Conservation (phyloP, 164 flowering plant species). For the Magnolia kwangsiensis region DNA sequence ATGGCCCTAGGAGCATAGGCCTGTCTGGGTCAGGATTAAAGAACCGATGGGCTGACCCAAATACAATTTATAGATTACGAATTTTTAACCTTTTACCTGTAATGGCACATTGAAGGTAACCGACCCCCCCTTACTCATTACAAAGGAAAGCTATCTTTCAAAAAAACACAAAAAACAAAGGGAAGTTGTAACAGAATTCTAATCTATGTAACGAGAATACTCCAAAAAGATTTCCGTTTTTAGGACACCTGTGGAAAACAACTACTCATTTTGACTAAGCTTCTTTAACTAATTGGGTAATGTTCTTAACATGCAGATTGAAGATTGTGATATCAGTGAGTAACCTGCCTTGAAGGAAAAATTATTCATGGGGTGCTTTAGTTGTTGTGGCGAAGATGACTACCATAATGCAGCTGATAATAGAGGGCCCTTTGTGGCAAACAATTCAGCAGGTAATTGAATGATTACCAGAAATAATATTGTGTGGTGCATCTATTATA, state of each 20-base stretch:
- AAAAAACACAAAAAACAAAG: neutral
- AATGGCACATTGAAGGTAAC: too few relatives aligned
- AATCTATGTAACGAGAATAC: too few relatives aligned
- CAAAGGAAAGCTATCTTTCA: neutral
- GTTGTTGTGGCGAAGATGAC: slow-evolving; percentile 68
- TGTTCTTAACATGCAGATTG: neutral
- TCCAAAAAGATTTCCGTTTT: neutral
- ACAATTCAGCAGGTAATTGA: slow-evolving; percentile 47
- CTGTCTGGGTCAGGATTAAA: too few relatives aligned
- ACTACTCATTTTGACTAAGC: neutral
- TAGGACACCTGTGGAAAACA: neutral
- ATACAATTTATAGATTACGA: too few relatives aligned
- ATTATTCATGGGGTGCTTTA: slow-evolving; percentile 63
- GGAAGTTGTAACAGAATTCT: neutral
- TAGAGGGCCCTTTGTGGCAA: slow-evolving; percentile 38
- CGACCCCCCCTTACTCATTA: too few relatives aligned
- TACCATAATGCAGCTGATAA: slow-evolving; percentile 37
- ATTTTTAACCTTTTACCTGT: too few relatives aligned
- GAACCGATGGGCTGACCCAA: too few relatives aligned
- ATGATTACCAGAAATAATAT: neutral
- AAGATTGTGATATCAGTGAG: neutral
- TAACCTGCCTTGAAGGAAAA: slow-evolving; percentile 6
- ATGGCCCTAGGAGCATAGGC: too few relatives aligned
- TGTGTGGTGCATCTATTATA: neutral
- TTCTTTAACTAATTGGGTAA: neutral